These are phyloP conservation scores for Clarireedia paspali DNA, from an alignment of 2,329 filamentous ascomycete genomes.

Conservation along the genomic window DNA sequence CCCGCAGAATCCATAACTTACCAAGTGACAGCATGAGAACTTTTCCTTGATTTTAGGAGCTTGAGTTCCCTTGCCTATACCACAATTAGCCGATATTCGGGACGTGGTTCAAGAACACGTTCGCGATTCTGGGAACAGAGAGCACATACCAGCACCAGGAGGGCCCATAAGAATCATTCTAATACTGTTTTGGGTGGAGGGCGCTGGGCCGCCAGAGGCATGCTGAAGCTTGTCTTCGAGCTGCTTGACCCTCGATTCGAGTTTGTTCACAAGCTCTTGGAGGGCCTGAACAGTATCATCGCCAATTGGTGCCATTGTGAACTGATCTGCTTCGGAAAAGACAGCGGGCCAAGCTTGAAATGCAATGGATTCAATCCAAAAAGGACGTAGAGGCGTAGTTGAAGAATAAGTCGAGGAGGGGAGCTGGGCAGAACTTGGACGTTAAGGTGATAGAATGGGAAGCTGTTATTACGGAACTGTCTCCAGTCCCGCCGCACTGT, in stretches of 20 bases:
- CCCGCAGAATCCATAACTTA: slow-evolving; percentile 39
- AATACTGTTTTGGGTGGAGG: slow-evolving; percentile 56
- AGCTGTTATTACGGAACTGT: background rate
- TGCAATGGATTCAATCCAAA: slow-evolving; percentile 7
- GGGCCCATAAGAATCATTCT: slow-evolving; percentile 98
- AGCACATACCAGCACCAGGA: slow-evolving; percentile 80
- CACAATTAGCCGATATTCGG: slow-evolving; percentile 18
- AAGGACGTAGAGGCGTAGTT: background rate
- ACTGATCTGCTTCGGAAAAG: slow-evolving; percentile 15
- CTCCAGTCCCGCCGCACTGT: background rate
- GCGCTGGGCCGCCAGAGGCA: slow-evolving; percentile 44
- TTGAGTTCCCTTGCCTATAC: slow-evolving; percentile 92
- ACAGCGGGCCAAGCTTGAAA: slow-evolving; percentile 23
- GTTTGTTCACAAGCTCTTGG: slow-evolving; percentile 72
- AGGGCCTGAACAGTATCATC: slow-evolving; percentile 74
- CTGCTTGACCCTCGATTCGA: slow-evolving; percentile 79
- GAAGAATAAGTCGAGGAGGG: background rate
- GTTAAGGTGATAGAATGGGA: background rate
- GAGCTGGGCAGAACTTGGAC: background rate
- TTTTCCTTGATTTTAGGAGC: slow-evolving; percentile 97
- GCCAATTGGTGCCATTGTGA: slow-evolving; percentile 79
- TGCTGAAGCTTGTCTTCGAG: slow-evolving; percentile 65
- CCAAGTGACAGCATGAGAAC: slow-evolving; percentile 94
- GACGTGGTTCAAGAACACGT: background rate
- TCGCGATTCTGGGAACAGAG: background rate